Base-by-base conservation (phyloP, 352 stramenopile species). In the Phytophthora pinifolia region DNA sequence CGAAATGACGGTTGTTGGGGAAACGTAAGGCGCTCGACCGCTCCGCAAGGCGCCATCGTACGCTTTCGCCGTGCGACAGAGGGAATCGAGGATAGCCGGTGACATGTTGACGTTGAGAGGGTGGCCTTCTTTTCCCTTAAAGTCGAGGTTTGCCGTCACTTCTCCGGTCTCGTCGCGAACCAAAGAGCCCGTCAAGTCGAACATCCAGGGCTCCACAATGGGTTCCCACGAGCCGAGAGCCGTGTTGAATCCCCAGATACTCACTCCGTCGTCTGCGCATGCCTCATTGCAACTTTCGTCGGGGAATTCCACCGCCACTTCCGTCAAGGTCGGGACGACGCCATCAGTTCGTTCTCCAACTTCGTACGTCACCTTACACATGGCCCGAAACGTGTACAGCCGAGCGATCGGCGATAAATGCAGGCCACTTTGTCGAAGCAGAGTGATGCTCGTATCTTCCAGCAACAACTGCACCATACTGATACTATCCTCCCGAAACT, bases 191-290 rank as follows among this genome's bases (percentile, higher is more conserved):
- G 35, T 59, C 13, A 88, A 48, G 35, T 62, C 70, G 33, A 89
- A 94, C 35, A 79, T 86, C 78, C 80, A 93, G 2, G 85, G 83
- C 38, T 93, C 81, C 9, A 92, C 49, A 13, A 89, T 77, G 1
- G 84, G 85, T 44, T 94, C 85, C 83, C 79, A 93, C 10, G 82
- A 82, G 0, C 85, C 83, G 3, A 93, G 47, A 3, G 81, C 56
- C 6, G 76, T 73, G 53, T 93, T 92, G 31, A 94, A 93, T 15
- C 73, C 73, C 83, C 80, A 94, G 9, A 86, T 54, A 34, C 82
- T 92, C 9, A 92, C 50, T 13, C 85, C 83, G 59, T 93, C 81
- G 31, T 92, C 77, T 18, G 83, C 77, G 15, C 66, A 66, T 9
- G 80, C 46, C 36, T 86, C 66, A 1, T 56, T 70, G 1, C 64